Percentiles rank a stretch among this genome's conserved stretches.
These are phyloP conservation scores for Aspergillus alliaceus DNA, from an alignment of 2,329 filamentous ascomycete genomes.

Conservation along the genomic window DNA sequence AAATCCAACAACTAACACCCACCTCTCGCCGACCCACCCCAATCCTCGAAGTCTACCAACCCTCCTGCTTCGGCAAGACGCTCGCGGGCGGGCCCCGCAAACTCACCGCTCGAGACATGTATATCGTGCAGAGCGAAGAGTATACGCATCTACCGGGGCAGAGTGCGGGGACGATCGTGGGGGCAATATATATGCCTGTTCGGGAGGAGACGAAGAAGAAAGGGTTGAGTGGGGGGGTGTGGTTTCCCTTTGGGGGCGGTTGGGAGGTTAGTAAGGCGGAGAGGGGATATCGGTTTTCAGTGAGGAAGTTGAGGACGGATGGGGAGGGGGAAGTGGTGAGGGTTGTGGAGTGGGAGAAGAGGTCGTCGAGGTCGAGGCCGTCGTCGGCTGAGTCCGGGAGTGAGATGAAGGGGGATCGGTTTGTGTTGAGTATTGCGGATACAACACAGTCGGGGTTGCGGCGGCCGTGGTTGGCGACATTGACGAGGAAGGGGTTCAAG, in stretches of 20 bases:
- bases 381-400: not conserved
- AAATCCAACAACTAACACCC: conserved; percentile 32
- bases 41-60: conserved; percentile 33
- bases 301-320: not conserved
- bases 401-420: conserved; percentile 5
- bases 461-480: conserved; percentile 16
- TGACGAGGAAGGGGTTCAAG: conserved; percentile 22
- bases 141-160: conserved; percentile 13
- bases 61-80: conserved; percentile 24
- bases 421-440: conserved; percentile 12
- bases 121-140: conserved; percentile 28
- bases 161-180: not conserved
- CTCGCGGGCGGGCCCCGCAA: conserved; percentile 22
- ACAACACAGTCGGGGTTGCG: not conserved
- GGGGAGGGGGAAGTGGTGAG: not conserved
- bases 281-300: not conserved
- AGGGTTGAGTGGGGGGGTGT: not conserved
- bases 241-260: not conserved
- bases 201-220: not conserved
- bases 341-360: conserved; percentile 13
- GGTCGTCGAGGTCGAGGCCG: not conserved
- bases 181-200: conserved; percentile 3
- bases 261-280: not conserved
- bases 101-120: conserved; percentile 27
- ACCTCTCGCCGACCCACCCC: conserved; percentile 23